These are phyloP conservation scores for Claviceps quebecensis DNA, from an alignment of 2,329 filamentous ascomycete species.

Conservation along the genomic window DNA sequence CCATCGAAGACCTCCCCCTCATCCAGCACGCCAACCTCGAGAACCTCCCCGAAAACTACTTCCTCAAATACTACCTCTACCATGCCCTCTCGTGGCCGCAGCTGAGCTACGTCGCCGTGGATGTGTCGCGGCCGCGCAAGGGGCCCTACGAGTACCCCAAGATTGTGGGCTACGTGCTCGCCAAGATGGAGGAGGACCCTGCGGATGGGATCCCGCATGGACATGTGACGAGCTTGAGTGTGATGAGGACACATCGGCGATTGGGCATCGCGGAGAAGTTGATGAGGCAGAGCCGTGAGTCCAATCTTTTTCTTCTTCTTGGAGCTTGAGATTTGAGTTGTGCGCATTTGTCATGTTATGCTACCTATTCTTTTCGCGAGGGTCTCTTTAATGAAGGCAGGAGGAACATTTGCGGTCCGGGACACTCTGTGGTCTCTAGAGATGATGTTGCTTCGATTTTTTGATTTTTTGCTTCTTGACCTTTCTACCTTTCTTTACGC, in stretches of 20 bases:
- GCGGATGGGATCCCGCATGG: constrained; percentile 81
- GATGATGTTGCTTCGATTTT: neutral
- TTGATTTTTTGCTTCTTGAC: neutral
- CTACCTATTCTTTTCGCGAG: neutral
- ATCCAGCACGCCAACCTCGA: constrained; percentile 98
- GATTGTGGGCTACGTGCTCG: constrained; percentile 97
- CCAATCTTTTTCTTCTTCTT: neutral
- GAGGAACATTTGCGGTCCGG: too few species aligned
- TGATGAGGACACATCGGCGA: constrained; percentile 89
- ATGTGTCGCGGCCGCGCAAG: constrained; percentile 66
- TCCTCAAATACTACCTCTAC: constrained; percentile 99
- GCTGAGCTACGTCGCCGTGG: constrained; percentile 90
- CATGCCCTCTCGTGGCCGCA: constrained; percentile 97
- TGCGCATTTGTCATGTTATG: too few species aligned
- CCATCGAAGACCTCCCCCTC: constrained; percentile 69
- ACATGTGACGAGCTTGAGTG: constrained; percentile 87
- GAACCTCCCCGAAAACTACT: constrained; percentile 98
- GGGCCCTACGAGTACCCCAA: constrained; percentile 83
- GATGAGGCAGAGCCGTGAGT: constrained; percentile 88
- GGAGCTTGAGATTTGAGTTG: too few species aligned
- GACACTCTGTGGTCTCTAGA: too few species aligned
- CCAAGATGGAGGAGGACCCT: constrained; percentile 99
- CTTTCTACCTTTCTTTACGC: neutral
- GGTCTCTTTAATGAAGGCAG: too few species aligned
- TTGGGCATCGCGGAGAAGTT: constrained; percentile 92